Base-by-base conservation (phyloP, 2,329 filamentous ascomycete species). In the Pseudocercospora vitis region DNA sequence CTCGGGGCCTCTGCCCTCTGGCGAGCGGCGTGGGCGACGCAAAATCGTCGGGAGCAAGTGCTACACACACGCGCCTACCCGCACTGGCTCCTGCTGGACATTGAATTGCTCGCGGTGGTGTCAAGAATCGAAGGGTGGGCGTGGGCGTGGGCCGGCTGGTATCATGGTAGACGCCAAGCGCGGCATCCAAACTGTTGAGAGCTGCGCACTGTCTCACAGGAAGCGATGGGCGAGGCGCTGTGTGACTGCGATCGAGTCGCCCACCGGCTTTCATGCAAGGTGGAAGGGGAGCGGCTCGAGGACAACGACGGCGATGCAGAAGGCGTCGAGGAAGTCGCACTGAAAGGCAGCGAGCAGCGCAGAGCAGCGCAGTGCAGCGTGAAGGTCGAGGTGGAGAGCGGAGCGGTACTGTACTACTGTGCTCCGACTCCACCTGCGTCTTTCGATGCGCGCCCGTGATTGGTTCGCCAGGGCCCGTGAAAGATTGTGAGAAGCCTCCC, bases 81-180 rank as follows among this genome's bases (percentile, higher is more conserved):
- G 57, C 65, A 67, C 63, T 65, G 60, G 56, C 55, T 65, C 40
- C 63, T 60, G 62, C 58, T 63, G 52, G 64, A 65, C 65, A 67
- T 67, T 60, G 63, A 65, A 56, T 48, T 52, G 37, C 31, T 18
- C 16, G n/a, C n/a, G n/a, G n/a, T n/a, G n/a, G n/a, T n/a, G 48
- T 50, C 49, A 52, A 31, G 31, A 48, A 51, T 45, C 23, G 39
- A 52, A 49, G 44, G 37, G 40, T 29, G 23, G 54, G 46, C 50
- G 40, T 29, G 23, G 54, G 46, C 50, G 56, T 51, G 33, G 53
- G 40, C 40, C 42, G 46, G 51, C 48, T 53, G 45, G 53, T 64
- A 53, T 61, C 61, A 63, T 63, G 29, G 52, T 56, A 53, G 53
- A 46, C 49, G 54, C 47, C 53, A 45, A 45, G 40, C 40, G 40